These are phyloP conservation scores for Septoria linicola DNA, from an alignment of 2,329 filamentous ascomycete genomes.

Conservation along the genomic window DNA sequence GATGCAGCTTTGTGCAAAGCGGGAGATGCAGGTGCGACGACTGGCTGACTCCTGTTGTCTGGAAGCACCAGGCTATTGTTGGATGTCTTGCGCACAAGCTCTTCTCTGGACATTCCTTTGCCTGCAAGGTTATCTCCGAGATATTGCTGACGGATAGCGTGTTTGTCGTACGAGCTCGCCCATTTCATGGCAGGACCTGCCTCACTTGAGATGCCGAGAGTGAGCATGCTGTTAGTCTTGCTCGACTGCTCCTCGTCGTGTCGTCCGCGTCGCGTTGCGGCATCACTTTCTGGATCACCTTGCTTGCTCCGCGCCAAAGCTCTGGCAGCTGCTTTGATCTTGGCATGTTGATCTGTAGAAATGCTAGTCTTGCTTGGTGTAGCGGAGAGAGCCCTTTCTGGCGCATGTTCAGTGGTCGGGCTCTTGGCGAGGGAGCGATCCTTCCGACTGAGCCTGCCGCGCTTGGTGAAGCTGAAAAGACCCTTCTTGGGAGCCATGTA, in stretches of 20 bases:
- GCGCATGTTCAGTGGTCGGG: constrained; percentile 25
- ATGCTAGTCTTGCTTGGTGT: constrained; percentile 77
- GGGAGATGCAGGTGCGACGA: constrained; percentile 7
- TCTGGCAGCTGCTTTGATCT: constrained; percentile 86
- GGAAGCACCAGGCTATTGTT: constrained; percentile 32
- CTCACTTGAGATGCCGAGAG: constrained; percentile 82
- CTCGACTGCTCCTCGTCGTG: constrained; percentile 54
- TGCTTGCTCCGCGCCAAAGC: constrained; percentile 67
- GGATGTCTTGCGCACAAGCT: constrained; percentile 29
- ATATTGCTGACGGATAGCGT: constrained; percentile 81
- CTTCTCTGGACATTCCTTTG: constrained; percentile 31
- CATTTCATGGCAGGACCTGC: constrained; percentile 94
- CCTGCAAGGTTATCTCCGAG: constrained; percentile 71
- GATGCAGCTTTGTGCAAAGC: constrained; percentile 9
- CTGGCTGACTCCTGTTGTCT: constrained; percentile 15
- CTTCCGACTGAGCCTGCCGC: constrained; percentile 66
- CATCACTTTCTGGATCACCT: constrained; percentile 49
- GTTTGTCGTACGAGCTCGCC: constrained; percentile 92
- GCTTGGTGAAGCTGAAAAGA: constrained; percentile 73
- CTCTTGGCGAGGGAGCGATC: constrained; percentile 64
- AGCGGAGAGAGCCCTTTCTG: constrained; percentile 48
- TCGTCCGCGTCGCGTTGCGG: constrained; percentile 52
- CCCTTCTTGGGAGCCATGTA: constrained; percentile 97
- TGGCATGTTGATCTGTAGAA: constrained; percentile 85
- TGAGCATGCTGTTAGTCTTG: constrained; percentile 89